A percentile compares a stretch with the other conserved stretches of the same genome.
These are phyloP conservation scores for Beauveria asiatica DNA, from an alignment of 2,329 filamentous ascomycete species.

Conservation along the genomic window DNA sequence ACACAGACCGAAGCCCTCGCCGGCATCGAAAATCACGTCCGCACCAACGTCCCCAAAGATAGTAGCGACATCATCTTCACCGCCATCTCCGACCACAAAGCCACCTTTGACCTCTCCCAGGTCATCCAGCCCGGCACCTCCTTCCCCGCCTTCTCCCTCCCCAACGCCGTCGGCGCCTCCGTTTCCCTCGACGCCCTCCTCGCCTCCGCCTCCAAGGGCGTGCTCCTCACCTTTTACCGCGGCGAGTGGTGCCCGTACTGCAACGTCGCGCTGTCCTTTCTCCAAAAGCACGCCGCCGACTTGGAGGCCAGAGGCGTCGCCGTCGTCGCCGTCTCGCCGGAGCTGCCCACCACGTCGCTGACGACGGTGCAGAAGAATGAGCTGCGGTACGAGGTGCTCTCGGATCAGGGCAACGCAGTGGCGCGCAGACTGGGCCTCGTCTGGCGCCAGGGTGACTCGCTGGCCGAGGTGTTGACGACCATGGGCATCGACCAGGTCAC, in stretches of 20 bases:
- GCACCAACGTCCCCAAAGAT: conserved; percentile 4
- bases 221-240: conserved; percentile 39
- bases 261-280: conserved; percentile 28
- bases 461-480: conserved; percentile 20
- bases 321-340: conserved; percentile 33
- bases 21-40: conserved; percentile 2
- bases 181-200: conserved; percentile 25
- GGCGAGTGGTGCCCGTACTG: conserved; percentile 39
- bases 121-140: conserved; percentile 25
- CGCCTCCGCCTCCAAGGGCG: conserved; percentile 16
- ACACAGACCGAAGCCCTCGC: conserved; percentile 8
- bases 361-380: conserved; percentile 30
- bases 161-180: conserved; percentile 25
- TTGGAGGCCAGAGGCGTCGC: conserved; percentile 30
- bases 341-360: conserved; percentile 30
- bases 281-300: conserved; percentile 27
- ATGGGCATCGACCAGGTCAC: conserved; percentile 24
- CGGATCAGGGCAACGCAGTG: conserved; percentile 28
- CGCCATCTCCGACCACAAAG: conserved; percentile 3
- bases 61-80: conserved; percentile 6
- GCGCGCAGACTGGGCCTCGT: conserved; percentile 29
- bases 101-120: conserved; percentile 18
- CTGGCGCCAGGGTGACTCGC: conserved; percentile 21
- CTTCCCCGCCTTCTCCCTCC: conserved; percentile 26
- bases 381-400: conserved; percentile 31